Base-by-base conservation (phyloP, 2,329 filamentous ascomycete genomes). In the Cercospora berteroae region DNA sequence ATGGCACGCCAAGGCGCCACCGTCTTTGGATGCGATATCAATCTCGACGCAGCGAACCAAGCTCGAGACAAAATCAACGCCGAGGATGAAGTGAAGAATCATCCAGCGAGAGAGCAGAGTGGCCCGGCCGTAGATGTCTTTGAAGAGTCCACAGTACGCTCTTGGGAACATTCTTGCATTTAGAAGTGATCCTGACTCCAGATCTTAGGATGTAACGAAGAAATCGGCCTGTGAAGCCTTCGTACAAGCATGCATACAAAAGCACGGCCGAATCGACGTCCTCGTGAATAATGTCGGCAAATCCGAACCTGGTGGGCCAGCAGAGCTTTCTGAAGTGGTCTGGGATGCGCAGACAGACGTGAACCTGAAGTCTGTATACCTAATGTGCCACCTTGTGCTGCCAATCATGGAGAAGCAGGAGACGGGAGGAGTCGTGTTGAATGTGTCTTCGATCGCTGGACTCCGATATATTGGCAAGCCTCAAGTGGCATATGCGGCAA, bases 401-500 rank as follows among this genome's bases (percentile, higher is more conserved):
- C 85, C 85, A 0, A 78, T 86, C 48, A 87, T 87, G 85, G 83
- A 84, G 66, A 74, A 75, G 36, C 85, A 87, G 66, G 64, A 65
- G 0, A 74, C 78, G 0, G 82, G 80, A 1, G 78, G 80, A 0
- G 77, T 78, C 0, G 76, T 87, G 0, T 61, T 74, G 16, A 76
- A 74, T 29, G 71, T 76, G 10, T 63, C 67, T 10, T 85, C 80
- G 23, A 82, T 88, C 16, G 84, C 85, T 0, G 85, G 84, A 0
- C 67, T 88, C 48, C 76, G 85, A 0, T 86, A 87, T 76, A 79
- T 83, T 70, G 75, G 79, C 42, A 84, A 84, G 68, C 80, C 82
- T 4, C 85, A 88, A 71, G 79, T 88, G 1, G 85, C 82, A 0
- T 87, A 88, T 71, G 83, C 82, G 79, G 89, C 90, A 18, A 91